Evolutionary conservation across 2,329 filamentous ascomycete species (phyloP), one percentile per base, ranked within the genome.

Genomic region (Phyllosticta capitalensis): DNA sequence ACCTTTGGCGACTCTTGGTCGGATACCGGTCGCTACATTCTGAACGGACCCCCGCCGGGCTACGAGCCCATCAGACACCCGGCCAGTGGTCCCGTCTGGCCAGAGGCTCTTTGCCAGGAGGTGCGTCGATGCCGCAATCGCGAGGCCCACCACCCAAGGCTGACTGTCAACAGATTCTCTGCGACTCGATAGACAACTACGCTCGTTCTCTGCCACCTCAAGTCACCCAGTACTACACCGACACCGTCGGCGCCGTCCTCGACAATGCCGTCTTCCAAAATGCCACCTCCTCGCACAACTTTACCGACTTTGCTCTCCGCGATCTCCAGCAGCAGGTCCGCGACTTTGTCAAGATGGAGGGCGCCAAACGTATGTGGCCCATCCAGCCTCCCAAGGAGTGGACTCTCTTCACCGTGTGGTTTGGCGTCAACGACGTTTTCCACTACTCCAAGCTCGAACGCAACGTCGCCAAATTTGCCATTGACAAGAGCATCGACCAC

Each of bases 1-100:
- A 70, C 73, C 24, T 73, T 74, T 64, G 72, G 71, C 17, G 69
- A 73, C 59, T 71, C 72, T 59, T 74, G 71, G 69, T 73, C 71
- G 59, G 71, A 74, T 62, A 72, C 66, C 54, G 70, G 71, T 33
- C 65, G 62, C 53, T 71, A 72, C 67, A 67, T 69, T 55, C 65
- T 70, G 56, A 67, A 67, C 64, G 64, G 69, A 59, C 68, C 70
- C 30, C 65, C 64, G 22, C 64, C 63, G 50, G 64, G 64, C n/a
- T 64, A 64, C 60, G 58, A 60, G 30, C 58, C 58, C 53, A 56
- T 60, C 24, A 67, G 69, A 62, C 70, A 71, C 56, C 63, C 65
- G 56, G 66, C 66, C 60, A 67, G 66, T 54, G 71, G 70, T n/a
- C 64, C 67, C n/a, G 58, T 71, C 7, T 74, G 71, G 72, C 68